Evolutionary conservation across 2,329 filamentous ascomycete genomes (phyloP).

Genomic region (Pseudomassariella vexata): DNA sequence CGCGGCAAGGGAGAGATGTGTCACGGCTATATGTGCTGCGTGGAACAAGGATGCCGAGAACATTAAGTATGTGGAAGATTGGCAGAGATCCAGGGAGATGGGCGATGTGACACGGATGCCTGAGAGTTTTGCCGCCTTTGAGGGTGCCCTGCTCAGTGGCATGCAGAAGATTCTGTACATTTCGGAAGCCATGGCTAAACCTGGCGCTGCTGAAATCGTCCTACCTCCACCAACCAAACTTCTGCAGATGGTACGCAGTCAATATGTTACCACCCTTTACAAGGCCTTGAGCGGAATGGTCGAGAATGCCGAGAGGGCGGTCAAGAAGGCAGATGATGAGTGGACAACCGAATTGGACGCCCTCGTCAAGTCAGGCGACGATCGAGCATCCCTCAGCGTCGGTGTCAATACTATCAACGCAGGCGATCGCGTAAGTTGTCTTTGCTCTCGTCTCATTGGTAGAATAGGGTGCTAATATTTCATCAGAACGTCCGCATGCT

Average conservation of each 20-base stretch:
- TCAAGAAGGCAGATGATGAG: conserved; percentile 58
- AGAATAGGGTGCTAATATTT: background rate
- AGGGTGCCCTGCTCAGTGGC: conserved; percentile 72
- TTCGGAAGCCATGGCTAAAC: conserved; percentile 73
- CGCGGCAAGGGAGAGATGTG: conserved; percentile 74
- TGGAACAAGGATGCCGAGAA: conserved; percentile 94
- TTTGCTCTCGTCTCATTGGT: background rate
- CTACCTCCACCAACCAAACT: conserved; percentile 81
- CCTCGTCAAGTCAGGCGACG: conserved; percentile 25
- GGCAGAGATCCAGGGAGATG: conserved; percentile 76
- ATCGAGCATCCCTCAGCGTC: conserved; percentile 29
- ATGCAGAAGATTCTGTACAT: conserved; percentile 97
- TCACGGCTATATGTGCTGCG: conserved; percentile 77
- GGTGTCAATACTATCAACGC: conserved; percentile 46
- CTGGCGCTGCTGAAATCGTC: conserved; percentile 70
- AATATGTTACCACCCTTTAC: conserved; percentile 91
- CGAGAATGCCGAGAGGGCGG: conserved; percentile 81
- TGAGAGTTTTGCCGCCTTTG: conserved; percentile 76
- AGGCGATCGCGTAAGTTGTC: conserved; percentile 45
- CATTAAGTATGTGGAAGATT: conserved; percentile 88
- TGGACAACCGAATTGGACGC: conserved; percentile 47
- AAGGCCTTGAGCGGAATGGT: conserved; percentile 94
- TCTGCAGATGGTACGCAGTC: conserved; percentile 81
- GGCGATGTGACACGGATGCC: conserved; percentile 91
- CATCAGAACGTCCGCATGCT: conserved; percentile 83